Conservation (phyloP, 2,329 filamentous ascomycete species). For the Ceratocystis alfenasii region DNA sequence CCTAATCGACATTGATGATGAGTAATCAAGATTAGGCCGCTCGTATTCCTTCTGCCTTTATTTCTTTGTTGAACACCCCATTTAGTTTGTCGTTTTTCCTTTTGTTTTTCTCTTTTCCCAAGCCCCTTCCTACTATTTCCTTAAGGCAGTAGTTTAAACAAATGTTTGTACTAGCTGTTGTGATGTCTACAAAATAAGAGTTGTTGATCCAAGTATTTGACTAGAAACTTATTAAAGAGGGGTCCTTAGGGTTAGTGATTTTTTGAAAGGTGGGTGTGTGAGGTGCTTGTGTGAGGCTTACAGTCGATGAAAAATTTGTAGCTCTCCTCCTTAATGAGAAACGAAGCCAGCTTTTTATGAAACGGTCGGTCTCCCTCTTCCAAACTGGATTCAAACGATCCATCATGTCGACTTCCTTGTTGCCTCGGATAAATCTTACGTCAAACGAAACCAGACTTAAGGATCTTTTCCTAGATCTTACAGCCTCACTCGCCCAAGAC, state of each 20-base stretch:
- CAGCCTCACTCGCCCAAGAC: constrained; percentile 37
- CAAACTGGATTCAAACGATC: constrained; percentile 9
- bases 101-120: constrained; percentile 8
- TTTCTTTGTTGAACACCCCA: constrained; percentile 21
- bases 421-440: constrained; percentile 42
- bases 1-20: constrained; percentile 66
- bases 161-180: neutral
- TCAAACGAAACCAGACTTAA: constrained; percentile 60
- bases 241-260: neutral
- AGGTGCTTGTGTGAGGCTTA: neutral
- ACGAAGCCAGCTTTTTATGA: constrained; percentile 6
- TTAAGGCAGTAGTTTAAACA: neutral
- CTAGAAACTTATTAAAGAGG: neutral
- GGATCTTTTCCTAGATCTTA: constrained; percentile 71
- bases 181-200: neutral
- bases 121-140: neutral
- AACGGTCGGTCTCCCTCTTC: constrained; percentile 13
- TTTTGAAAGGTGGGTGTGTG: neutral
- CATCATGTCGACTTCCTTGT: constrained; percentile 20
- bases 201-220: neutral
- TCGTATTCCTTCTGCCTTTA: constrained; percentile 19
- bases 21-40: constrained; percentile 20
- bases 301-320: neutral
- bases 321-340: neutral
- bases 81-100: constrained; percentile 2